phyloP scores from a whole-genome alignment of 768 basidiomycete species.

The Mycena belliarum region DNA sequence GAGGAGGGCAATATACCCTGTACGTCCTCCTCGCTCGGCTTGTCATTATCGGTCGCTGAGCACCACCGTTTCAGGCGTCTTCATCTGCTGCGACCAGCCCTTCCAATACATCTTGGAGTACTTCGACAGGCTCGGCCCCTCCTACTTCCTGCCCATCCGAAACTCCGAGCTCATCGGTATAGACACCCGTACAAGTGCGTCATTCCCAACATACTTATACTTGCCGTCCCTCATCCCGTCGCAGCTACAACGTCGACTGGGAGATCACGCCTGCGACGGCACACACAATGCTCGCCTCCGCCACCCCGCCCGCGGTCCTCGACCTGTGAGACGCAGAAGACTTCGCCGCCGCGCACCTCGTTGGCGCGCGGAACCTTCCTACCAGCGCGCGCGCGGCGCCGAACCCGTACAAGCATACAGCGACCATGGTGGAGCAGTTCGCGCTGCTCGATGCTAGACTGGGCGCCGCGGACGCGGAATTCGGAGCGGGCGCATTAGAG shows the following conservation, averaged over 20 bases:
- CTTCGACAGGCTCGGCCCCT: conserved; percentile 23
- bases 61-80: conserved; percentile 16
- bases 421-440: conserved; percentile 25
- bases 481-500: conserved; percentile 19
- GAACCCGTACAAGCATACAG: conserved; percentile 28
- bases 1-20: conserved; percentile 24
- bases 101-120: conserved; percentile 29
- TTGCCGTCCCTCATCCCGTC: neutral
- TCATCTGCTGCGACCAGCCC: conserved; percentile 28
- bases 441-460: conserved; percentile 20
- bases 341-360: conserved; percentile 22
- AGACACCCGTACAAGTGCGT: conserved; percentile 25
- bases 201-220: neutral
- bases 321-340: conserved; percentile 22
- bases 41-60: neutral
- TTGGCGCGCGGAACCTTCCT: conserved; percentile 21
- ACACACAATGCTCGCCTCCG: conserved; percentile 11
- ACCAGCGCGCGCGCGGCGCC: conserved; percentile 13
- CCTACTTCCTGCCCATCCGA: conserved; percentile 23
- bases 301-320: conserved; percentile 10
- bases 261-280: conserved; percentile 22
- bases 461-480: conserved; percentile 13
- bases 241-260: conserved; percentile 26
- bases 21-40: neutral
- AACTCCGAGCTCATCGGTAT: conserved; percentile 25